Base-by-base conservation (phyloP, 768 basidiomycete genomes). In the Mycena latifolia region DNA sequence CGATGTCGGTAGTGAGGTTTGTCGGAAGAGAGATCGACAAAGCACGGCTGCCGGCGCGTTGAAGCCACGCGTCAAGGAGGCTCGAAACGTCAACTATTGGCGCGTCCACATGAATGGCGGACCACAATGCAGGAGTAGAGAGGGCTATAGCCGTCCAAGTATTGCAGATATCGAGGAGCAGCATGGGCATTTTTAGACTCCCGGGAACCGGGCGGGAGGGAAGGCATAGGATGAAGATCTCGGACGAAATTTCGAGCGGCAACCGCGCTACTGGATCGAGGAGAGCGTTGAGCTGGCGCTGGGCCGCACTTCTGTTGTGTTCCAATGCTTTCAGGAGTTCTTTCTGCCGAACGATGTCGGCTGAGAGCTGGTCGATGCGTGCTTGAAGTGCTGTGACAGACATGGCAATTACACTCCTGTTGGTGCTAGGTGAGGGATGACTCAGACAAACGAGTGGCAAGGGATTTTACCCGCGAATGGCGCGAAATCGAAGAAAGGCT, bases 261-360 rank as follows among this genome's bases (percentile, higher is more conserved):
- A 62, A 47, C 1, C 33, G 52, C 20, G 52, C 53, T 7, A 62
- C 31, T 8, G 45, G 52, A 62, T 55, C 61, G 45, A 31, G 33
- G 24, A 46, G 12, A 18, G 52, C 61, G 45, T 62, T 55, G 28
- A 62, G 27, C 33, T 55, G 52, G 52, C 61, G 43, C 61, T 54
- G 52, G 22, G 20, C n/a, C n/a, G 43, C 24, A 25, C 43, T 54
- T 55, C 45, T 62, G 5, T 11, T 39, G 2, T 15, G 24, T 15
- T 39, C 43, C 24, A 62, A 27, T 2, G 27, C 2, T 28, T 37
- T 62, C 14, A 35, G 24, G 39, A n/a, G 9, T 14, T 37, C 37
- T 15, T 37, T 8, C 37, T 37, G 37, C 14, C 37, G 37, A 37
- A 9, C 35, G 53, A 46, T 31, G 24, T 33, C 46, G 14, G 27